phyloP scores from a whole-genome alignment of 352 stramenopile genomes.

The Phytophthora rubi region DNA sequence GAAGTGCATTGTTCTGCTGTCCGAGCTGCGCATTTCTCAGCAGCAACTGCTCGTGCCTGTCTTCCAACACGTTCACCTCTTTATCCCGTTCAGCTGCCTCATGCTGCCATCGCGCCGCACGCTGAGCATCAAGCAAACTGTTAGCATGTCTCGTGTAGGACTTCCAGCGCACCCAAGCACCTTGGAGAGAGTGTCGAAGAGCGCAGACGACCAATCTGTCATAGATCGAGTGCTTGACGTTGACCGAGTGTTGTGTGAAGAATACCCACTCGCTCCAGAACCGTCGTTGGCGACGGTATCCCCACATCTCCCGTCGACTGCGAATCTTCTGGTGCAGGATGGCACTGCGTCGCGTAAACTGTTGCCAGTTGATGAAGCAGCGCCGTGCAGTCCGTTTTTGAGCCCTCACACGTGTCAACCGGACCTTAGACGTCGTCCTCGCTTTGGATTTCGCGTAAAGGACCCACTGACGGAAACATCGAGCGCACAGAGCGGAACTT shows the following conservation, averaged over 20 bases:
- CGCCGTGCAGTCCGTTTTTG: slow-evolving; percentile 5
- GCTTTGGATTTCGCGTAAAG: slow-evolving; percentile 20
- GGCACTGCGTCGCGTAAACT: neutral
- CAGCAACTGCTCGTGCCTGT: slow-evolving; percentile 27
- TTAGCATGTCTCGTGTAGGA: slow-evolving; percentile 14
- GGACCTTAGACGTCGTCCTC: slow-evolving; percentile 12
- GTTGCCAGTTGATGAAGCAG: slow-evolving; percentile 24
- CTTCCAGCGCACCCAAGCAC: slow-evolving; percentile 25
- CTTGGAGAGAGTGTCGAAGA: slow-evolving; percentile 22
- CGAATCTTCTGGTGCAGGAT: slow-evolving; percentile 16
- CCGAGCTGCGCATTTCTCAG: slow-evolving; percentile 17
- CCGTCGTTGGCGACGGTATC: slow-evolving; percentile 5
- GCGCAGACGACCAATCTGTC: slow-evolving; percentile 28
- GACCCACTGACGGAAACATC: slow-evolving; percentile 32
- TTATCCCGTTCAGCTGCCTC: slow-evolving; percentile 14
- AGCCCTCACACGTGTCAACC: slow-evolving; percentile 11
- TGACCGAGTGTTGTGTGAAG: slow-evolving; percentile 15
- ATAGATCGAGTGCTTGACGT: slow-evolving; percentile 26
- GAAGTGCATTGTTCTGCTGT: slow-evolving; percentile 25
- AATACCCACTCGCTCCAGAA: slow-evolving; percentile 20
- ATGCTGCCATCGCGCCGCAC: slow-evolving; percentile 15
- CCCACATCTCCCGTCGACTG: slow-evolving; percentile 14
- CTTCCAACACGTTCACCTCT: slow-evolving; percentile 17
- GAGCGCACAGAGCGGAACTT: slow-evolving; percentile 9
- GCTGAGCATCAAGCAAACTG: slow-evolving; percentile 15